phyloP scores from a whole-genome alignment of 495 filamentous ascomycete species.

The Poronia punctata region DNA sequence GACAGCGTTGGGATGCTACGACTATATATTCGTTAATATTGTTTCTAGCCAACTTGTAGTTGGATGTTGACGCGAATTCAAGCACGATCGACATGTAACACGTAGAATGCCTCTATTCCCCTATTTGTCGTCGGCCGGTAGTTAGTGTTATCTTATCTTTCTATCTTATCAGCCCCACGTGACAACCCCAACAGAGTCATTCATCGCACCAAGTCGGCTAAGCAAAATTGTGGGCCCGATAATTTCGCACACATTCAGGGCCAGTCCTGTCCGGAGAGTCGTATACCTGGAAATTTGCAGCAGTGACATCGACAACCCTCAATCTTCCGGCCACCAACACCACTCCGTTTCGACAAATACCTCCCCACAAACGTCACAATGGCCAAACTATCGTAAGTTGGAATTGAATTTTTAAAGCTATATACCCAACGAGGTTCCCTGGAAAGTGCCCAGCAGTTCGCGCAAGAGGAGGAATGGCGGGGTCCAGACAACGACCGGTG shows the following conservation, averaged over 20 bases:
- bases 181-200: not conserved
- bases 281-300: constrained; percentile 7
- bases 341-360: constrained; percentile 7
- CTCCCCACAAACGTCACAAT: constrained; percentile 36
- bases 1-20: no score
- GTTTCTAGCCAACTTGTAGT: no score
- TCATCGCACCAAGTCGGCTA: constrained; percentile 4
- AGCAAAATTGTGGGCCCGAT: constrained; percentile 6
- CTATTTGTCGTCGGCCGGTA: no score
- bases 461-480: constrained; percentile 11
- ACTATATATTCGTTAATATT: no score
- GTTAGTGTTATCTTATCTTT: not conserved
- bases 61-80: no score
- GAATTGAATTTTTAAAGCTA: constrained; percentile 8
- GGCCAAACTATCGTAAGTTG: constrained; percentile 45
- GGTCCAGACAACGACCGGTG: not conserved
- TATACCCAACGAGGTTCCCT: no score
- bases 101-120: no score
- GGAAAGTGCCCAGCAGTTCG: not conserved
- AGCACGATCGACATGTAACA: no score
- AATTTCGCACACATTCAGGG: constrained; percentile 8
- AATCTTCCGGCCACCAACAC: constrained; percentile 12
- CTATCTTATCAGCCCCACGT: constrained; percentile 4
- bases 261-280: constrained; percentile 1
- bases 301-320: constrained; percentile 11